Conservation (phyloP, 176 grass and related monocot species). For the Alloteropsis semialata region DNA sequence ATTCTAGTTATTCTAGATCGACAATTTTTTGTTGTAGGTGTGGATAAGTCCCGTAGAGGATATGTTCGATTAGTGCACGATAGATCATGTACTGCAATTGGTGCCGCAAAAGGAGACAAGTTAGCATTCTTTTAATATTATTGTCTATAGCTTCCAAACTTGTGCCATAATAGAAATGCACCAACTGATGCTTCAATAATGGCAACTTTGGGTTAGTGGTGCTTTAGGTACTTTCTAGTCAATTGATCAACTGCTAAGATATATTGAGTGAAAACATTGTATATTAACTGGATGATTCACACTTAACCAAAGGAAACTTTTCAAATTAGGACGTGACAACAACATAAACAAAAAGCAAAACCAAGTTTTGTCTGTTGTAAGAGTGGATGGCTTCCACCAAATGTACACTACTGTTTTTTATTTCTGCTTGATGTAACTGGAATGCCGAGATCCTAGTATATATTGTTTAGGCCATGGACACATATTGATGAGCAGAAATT, state of each 20-base stretch:
- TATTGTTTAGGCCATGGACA: constrained; percentile 1
- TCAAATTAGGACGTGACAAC: constrained; percentile 34
- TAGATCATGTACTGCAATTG: constrained; percentile 26
- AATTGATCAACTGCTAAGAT: constrained; percentile 40
- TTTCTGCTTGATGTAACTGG: constrained; percentile 38
- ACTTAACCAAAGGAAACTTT: constrained; percentile 30
- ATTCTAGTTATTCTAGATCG: neutral
- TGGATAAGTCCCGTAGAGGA: constrained; percentile 17
- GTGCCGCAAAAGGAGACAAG: constrained; percentile 31
- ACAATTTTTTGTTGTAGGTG: neutral
- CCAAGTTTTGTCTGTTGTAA: constrained; percentile 33
- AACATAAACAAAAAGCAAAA: constrained; percentile 42
- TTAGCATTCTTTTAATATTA: constrained; percentile 24
- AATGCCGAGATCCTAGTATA: neutral
- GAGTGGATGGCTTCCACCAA: constrained; percentile 51
- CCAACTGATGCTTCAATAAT: constrained; percentile 38
- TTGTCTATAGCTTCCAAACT: constrained; percentile 33
- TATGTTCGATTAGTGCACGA: constrained; percentile 31
- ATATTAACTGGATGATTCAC: constrained; percentile 12
- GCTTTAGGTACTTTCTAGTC: constrained; percentile 42
- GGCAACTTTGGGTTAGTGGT: constrained; percentile 19
- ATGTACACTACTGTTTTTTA: constrained; percentile 32
- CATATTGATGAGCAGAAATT: neutral
- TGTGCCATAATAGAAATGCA: constrained; percentile 12
- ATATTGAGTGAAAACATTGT: constrained; percentile 17